phyloP scores from a whole-genome alignment of 2,329 filamentous ascomycete species.

The Alternaria metachromatica region DNA sequence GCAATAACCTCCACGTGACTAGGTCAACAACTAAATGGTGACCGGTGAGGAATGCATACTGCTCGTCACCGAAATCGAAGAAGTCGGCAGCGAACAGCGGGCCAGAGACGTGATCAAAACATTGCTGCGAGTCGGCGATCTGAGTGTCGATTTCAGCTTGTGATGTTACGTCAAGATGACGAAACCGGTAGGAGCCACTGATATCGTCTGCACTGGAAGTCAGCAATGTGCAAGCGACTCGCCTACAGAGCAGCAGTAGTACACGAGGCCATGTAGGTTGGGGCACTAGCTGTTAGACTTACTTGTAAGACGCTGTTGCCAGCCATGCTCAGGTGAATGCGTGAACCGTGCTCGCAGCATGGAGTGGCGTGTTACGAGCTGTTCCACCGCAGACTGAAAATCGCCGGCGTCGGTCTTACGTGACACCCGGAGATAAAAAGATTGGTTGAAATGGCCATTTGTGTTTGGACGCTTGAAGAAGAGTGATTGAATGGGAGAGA shows the following conservation, averaged over 20 bases:
- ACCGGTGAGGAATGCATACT: conserved; percentile 44
- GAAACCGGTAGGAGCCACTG: conserved; percentile 36
- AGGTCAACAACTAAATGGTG: conserved; percentile 53
- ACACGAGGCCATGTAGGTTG: background rate
- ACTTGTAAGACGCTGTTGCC: conserved; percentile 44
- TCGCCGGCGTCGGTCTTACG: conserved; percentile 31
- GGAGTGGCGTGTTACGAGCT: conserved; percentile 38
- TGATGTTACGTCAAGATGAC: conserved; percentile 25
- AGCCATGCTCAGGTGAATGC: conserved; percentile 27
- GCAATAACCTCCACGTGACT: conserved; percentile 55
- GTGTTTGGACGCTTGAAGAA: conserved; percentile 43
- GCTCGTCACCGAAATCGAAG: conserved; percentile 40
- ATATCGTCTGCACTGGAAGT: conserved; percentile 25
- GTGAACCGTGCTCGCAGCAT: conserved; percentile 44
- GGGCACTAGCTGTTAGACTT: background rate
- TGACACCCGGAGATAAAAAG: conserved; percentile 41
- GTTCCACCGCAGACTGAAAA: conserved; percentile 31
- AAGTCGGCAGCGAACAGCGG: conserved; percentile 46
- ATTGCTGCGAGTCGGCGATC: conserved; percentile 41
- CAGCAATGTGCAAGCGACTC: background rate
- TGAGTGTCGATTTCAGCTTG: conserved; percentile 37
- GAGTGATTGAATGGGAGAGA: conserved; percentile 42
- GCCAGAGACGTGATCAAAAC: conserved; percentile 32
- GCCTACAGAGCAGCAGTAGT: background rate
- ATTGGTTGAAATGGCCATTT: conserved; percentile 45